A percentile compares a stretch with the other conserved stretches of the same genome.
Conservation (phyloP, 1,139 yeast genomes). For the Candida sp. region DNA sequence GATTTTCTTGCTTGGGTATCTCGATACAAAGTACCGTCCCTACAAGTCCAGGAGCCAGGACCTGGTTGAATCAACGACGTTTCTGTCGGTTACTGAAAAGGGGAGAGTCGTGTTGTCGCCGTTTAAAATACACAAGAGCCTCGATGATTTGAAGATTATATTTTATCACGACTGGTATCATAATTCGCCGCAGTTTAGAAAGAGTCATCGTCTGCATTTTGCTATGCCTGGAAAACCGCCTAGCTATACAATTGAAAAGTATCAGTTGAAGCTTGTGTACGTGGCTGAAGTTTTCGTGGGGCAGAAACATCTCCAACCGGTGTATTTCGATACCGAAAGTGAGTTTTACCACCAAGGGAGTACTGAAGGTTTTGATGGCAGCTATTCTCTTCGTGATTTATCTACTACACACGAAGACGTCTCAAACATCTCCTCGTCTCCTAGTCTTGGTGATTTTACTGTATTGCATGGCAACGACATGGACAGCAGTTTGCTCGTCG, state of each 20-base stretch:
- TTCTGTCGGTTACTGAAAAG: slow-evolving; percentile 8
- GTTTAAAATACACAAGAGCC: slow-evolving; percentile 14
- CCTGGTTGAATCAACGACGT: slow-evolving; percentile 8
- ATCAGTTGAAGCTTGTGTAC: slow-evolving; percentile 22
- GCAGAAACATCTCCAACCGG: slow-evolving; percentile 16
- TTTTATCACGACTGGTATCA: slow-evolving; percentile 45
- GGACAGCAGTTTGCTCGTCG: background rate
- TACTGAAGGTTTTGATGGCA: background rate
- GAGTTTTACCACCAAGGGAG: slow-evolving; percentile 14
- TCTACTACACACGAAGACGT: slow-evolving; percentile 2
- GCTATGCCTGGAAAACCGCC: background rate
- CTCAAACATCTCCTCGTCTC: slow-evolving; percentile 12
- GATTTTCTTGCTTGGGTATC: slow-evolving; percentile 33
- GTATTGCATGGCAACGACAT: slow-evolving; percentile 8
- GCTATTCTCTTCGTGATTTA: slow-evolving; percentile 11
- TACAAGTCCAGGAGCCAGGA: slow-evolving; percentile 9
- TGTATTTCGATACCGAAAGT: slow-evolving; percentile 28
- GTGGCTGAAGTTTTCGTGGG: slow-evolving; percentile 24
- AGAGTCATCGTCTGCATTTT: slow-evolving; percentile 6
- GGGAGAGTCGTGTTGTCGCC: slow-evolving; percentile 26
- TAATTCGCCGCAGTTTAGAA: slow-evolving; percentile 26
- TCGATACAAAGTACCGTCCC: slow-evolving; percentile 32
- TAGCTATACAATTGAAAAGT: slow-evolving; percentile 10
- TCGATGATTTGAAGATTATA: slow-evolving; percentile 26
- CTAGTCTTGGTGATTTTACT: slow-evolving; percentile 11